phyloP scores from a whole-genome alignment of 257 asterid species.

The Solanum virginianum region DNA sequence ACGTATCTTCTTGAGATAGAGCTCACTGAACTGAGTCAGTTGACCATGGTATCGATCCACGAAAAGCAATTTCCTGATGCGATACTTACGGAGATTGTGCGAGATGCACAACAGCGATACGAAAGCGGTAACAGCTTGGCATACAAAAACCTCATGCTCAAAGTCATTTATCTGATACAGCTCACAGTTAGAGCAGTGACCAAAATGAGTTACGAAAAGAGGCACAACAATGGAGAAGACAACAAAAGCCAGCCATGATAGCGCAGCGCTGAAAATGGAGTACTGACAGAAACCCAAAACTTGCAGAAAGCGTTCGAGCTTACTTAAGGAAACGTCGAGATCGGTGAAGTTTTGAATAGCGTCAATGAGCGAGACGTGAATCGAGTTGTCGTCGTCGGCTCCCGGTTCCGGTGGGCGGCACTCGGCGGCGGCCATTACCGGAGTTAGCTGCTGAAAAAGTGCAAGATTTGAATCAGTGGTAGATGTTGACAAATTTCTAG shows the following conservation, averaged over 20 bases:
- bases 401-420: background rate
- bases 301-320: constrained; percentile 38
- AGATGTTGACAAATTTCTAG: background rate
- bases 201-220: constrained; percentile 15
- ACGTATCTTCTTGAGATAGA: constrained; percentile 41
- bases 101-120: constrained; percentile 60
- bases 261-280: constrained; percentile 16
- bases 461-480: background rate
- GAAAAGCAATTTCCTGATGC: constrained; percentile 59
- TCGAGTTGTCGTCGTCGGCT: background rate
- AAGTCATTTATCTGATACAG: constrained; percentile 44
- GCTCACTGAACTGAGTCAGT: constrained; percentile 39
- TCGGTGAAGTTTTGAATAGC: constrained; percentile 6
- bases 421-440: background rate
- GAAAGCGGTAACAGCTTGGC: constrained; percentile 54
- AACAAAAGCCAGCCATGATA: constrained; percentile 58
- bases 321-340: constrained; percentile 28
- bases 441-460: background rate
- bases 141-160: constrained; percentile 38
- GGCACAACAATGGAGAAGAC: constrained; percentile 46
- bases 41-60: constrained; percentile 59
- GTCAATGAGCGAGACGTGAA: constrained; percentile 15
- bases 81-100: constrained; percentile 49
- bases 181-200: constrained; percentile 45
- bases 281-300: constrained; percentile 54